phyloP scores from a whole-genome alignment of 495 filamentous ascomycete genomes.

The Geopyxis carbonaria region DNA sequence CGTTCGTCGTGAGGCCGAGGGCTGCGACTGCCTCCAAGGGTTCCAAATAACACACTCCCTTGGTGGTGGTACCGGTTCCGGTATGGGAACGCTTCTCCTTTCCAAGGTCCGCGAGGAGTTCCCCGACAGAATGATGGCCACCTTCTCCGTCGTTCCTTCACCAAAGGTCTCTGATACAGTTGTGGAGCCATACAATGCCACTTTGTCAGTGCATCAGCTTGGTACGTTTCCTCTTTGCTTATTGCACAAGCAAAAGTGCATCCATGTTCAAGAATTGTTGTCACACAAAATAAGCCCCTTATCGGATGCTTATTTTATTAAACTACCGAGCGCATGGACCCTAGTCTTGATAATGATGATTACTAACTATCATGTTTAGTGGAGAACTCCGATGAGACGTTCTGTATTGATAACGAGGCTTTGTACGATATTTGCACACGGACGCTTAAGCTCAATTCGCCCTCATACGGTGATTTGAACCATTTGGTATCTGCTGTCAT shows the following conservation, averaged over 20 bases:
- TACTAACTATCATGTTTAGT: constrained; percentile 32
- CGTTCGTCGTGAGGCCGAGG: constrained; percentile 96
- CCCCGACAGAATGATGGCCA: constrained; percentile 99
- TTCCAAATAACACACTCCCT: constrained; percentile 99
- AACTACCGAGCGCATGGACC: too few relatives aligned
- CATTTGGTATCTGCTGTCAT: constrained; percentile 99
- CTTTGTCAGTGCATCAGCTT: constrained; percentile 95
- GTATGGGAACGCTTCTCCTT: constrained; percentile 99
- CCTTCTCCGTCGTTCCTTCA: constrained; percentile 98
- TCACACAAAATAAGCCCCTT: too few relatives aligned
- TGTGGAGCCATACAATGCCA: constrained; percentile 99
- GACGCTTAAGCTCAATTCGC: constrained; percentile 94
- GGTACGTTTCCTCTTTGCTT: constrained; percentile 20
- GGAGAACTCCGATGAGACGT: constrained; percentile 99
- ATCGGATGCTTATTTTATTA: too few relatives aligned
- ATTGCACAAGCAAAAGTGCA: too few relatives aligned
- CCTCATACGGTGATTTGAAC: constrained; percentile 98
- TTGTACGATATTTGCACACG: constrained; percentile 99
- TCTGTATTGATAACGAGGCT: constrained; percentile 99
- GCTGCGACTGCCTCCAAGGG: constrained; percentile 98
- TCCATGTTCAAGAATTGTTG: too few relatives aligned
- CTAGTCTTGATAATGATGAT: constrained; percentile 9
- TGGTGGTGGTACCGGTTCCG: constrained; percentile 98
- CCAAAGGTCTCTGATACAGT: constrained; percentile 99
- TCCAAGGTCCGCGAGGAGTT: constrained; percentile 99